Base-by-base conservation (phyloP, 345 rosid species). In the Acer saccharum region DNA sequence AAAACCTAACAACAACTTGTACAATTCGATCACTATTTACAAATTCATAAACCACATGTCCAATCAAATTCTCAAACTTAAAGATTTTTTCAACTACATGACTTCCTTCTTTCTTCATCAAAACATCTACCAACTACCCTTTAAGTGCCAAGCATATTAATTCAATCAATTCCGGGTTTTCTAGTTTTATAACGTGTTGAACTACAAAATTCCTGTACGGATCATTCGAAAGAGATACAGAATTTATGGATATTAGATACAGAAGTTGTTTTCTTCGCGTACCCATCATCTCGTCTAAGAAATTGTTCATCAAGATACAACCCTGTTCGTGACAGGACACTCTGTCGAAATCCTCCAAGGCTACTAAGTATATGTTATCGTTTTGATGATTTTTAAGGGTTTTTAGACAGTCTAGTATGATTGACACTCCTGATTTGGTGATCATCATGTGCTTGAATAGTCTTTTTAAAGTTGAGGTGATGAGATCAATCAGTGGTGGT, bases 41-140 rank as follows among this genome's bases (percentile, higher is more conserved):
- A 48, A 84, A 67, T n/a, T 77, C 84, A 43, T 50, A 71, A 1
- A 79, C 72, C 6, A 41, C 65, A 13, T 21, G 2, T 52, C 16
- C 57, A 18, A 1, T 55, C 6, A 74, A 75, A 20, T 17, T 60
- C 27, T 7, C 8, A 18, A 76, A 73, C 14, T 66, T 55, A 68
- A 84, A 21, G 75, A 82, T 65, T 64, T 55, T 74, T 20, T 84
- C 83, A 1, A 71, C 84, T 0, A 84, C 77, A 68, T 79, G 79
- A 32, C 84, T 81, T 0, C 87, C 87, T 3, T 74, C 64, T 77
- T 76, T 73, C 35, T 23, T 71, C 65, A 72, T 7, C 5, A 83
- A 84, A 17, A 84, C 74, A 60, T 41, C 55, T 6, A 10, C 50
- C 3, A 46, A 46, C 13, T 10, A 2, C 50, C 50, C 50, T 46